Evolutionary conservation across 257 asterid species (phyloP).

Genomic region (Nyctanthes arbortristis): DNA sequence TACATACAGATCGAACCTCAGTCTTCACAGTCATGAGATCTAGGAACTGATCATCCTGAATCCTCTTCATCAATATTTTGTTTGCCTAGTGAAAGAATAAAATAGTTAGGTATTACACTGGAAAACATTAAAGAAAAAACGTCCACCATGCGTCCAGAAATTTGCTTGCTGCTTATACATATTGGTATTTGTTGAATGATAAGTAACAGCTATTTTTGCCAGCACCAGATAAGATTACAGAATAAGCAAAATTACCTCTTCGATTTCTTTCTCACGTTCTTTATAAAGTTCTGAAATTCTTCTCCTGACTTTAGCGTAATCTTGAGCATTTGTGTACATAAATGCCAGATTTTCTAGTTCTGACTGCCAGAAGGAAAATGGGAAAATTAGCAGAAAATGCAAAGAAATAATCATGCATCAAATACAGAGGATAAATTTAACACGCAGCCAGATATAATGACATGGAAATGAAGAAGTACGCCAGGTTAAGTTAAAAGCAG

Average conservation of each 20-base stretch:
- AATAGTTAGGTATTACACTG: slow-evolving; percentile 9
- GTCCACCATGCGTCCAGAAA: not conserved
- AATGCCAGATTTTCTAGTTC: slow-evolving; percentile 90
- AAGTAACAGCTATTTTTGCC: not conserved
- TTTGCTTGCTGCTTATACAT: not conserved
- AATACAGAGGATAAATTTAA: not conserved
- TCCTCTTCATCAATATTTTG: slow-evolving; percentile 66
- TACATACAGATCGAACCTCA: slow-evolving; percentile 75
- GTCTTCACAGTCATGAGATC: slow-evolving; percentile 73
- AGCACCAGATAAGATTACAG: slow-evolving; percentile 1
- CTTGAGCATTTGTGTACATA: slow-evolving; percentile 87
- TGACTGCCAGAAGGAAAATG: slow-evolving; percentile 54
- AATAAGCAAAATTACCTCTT: slow-evolving; percentile 55
- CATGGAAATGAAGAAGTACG: not conserved
- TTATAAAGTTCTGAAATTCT: slow-evolving; percentile 73
- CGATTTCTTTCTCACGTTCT: slow-evolving; percentile 83
- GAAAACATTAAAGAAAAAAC: not conserved
- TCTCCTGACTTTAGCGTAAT: slow-evolving; percentile 65
- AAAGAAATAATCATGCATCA: not conserved
- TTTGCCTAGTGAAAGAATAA: slow-evolving; percentile 59
- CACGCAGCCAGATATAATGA: too few relatives aligned
- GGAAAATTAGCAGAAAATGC: slow-evolving; percentile 5
- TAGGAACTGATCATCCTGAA: slow-evolving; percentile 86
- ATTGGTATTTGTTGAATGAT: not conserved
- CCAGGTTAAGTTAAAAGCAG: not conserved